Evolutionary conservation across 495 filamentous ascomycete species (phyloP), one percentile per base, ranked within the genome.

Genomic region (Neurospora sp.): DNA sequence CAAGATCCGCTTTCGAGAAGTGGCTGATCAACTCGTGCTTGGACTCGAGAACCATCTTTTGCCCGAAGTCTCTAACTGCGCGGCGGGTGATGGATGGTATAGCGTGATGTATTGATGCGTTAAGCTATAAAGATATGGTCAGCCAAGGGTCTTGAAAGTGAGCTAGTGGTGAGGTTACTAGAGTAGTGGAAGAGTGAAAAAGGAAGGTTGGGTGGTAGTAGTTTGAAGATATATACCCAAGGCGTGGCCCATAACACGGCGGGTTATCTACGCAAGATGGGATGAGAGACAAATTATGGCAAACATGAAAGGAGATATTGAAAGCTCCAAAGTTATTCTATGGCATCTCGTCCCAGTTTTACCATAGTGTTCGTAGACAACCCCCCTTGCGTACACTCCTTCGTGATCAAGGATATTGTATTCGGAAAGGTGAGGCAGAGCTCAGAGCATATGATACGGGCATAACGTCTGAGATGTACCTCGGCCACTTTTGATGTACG

Each of bases 91-190:
- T 79, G 9, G 75, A 72, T 0, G 83, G 77, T 37, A 75, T 71
- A 3, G 83, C 79, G 59, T 84, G 82, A 40, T 84, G 84, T 16
- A 85, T 85, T 12, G 82, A 78, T 6, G 84, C 84, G 71, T 87
- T 86, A 22, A 85, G 75, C 85, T 87, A 69, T 16, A 68, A 48
- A 35, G 18, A 48, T 35, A 44, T n/a, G 12, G 69, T 40, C 20
- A 40, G 69, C 22, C 9, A 37, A 40, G 9, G 40, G 20, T 7
- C 40, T 31, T 35, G 7, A 35, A 59, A 1, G 35, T 22, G 42
- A 37, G 42, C 31, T 35, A 0, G 27, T n/a, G 38, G 53, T n/a
- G 31, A 9, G 44, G 22, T 3, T 38, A n/a, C 20, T 27, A 6
- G 20, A 44, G 68, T 20, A 22, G 6, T 27, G 18, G 9, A 42